Base-by-base conservation (phyloP, 345 rosid species). In the Syzygium oleosum region DNA sequence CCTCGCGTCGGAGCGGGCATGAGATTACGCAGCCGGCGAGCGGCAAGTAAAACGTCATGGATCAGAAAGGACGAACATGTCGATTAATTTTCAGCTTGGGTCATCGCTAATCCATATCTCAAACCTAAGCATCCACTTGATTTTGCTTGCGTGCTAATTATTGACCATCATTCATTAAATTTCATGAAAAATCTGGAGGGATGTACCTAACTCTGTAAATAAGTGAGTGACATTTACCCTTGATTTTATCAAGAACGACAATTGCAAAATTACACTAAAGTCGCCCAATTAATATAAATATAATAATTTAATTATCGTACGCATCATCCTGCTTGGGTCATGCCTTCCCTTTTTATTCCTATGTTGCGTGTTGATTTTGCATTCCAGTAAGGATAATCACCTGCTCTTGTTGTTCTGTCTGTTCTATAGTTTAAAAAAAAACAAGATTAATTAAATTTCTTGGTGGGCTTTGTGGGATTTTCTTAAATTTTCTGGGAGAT, bases 1-100 rank as follows among this genome's bases (percentile, higher is more conserved):
- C 38, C 10, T 34, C 38, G 6, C 0, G 34, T 61, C 9, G 34
- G 9, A 0, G 73, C 0, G 4, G 6, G 0, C 29, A 61, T n/a
- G 19, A 0, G 17, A 68, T 34, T 41, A 34, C 7, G 80, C 22
- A 34, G 46, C 25, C 1, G 80, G 34, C 12, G 46, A 68, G 6
- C 49, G 10, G 25, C 19, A 73, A 73, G 4, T 16, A 68, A 10
- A 4, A 31, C 79, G 1, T 8, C 1, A 23, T 1, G 43, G 23
- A 68, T 31, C 9, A 31, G 6, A 31, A 68, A 43, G 46, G 46
- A 43, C 4, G 7, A 43, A 6, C 7, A 43, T 5, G 46, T 43
- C 7, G 38, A 19, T 17, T 2, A 68, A 17, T 34, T 38, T 73
- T 9, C 80, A 34, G 49, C 5, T 34, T 19, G 9, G 43, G 49